Evolutionary conservation across 352 stramenopile genomes (phyloP), one percentile per base, ranked within the genome.

Genomic region (Phytophthora colocasiae): DNA sequence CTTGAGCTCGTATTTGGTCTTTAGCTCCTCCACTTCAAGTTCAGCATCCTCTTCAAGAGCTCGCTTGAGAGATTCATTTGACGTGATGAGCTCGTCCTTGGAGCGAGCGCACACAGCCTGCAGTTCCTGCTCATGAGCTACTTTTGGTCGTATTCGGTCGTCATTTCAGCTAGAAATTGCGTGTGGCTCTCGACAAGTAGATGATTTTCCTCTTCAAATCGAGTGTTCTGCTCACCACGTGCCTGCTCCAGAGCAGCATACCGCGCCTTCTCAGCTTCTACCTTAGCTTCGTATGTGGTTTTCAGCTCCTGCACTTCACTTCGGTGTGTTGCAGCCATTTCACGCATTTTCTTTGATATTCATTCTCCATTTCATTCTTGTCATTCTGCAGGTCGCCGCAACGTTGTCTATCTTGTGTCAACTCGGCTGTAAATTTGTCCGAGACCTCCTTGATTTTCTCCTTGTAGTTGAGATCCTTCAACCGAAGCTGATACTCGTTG

Each of bases 381-480:
- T 97, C 91, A 36, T 92, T 88, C 57, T 91, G 80, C 38, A 98
- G 66, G 32, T 98, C 87, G 12, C 93, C 70, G 65, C 93, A 98
- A 19, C 92, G 89, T 54, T 97, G 93, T 44, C 92, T 87, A 69
- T 98, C 93, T 63, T 97, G 89, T n/a, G 96, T 95, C 27, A 98
- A 71, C 56, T 98, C 95, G 17, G 95, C 85, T 1, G 84, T 95
- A 63, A 97, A 98, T 66, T 97, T 97, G 66, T 98, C 90, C 1
- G 89, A 97, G 2, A 97, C 82, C 60, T 98, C 95, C 68, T 98
- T 98, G 48, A 98, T 97, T 58, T 98, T 98, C 63, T 98, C 95
- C 50, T 90, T 92, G 77, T 98, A 98, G 69, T 97, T 97, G 78
- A 98, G 97, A 63, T 98, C 94, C 55, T 98, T 98, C 29, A 98